Evolutionary conservation across 495 filamentous ascomycete species (phyloP).

Genomic region (Podospora sp.): DNA sequence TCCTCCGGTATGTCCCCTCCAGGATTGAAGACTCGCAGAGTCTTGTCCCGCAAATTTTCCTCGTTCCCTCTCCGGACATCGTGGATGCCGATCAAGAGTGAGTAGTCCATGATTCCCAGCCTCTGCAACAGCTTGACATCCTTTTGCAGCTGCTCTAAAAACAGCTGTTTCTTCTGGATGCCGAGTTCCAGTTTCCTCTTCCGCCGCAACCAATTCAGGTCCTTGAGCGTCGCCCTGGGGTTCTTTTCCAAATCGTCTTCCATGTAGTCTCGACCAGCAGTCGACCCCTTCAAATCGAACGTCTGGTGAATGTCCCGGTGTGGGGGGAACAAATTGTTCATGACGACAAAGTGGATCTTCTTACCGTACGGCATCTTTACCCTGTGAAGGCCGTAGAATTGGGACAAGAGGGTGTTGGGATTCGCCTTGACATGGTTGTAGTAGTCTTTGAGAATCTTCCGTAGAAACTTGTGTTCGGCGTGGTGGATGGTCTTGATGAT

Average conservation of each 20-base stretch:
- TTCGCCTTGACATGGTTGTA: constrained; percentile 91
- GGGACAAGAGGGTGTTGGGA: constrained; percentile 93
- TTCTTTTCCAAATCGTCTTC: constrained; percentile 88
- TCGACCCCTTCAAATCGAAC: constrained; percentile 97
- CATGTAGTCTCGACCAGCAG: constrained; percentile 84
- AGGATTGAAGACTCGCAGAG: constrained; percentile 91
- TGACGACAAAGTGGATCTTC: constrained; percentile 99
- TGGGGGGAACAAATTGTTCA: constrained; percentile 99
- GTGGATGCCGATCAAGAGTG: constrained; percentile 91
- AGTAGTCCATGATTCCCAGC: constrained; percentile 98
- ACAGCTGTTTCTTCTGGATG: constrained; percentile 78
- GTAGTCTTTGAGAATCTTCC: constrained; percentile 90
- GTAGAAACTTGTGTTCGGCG: constrained; percentile 90
- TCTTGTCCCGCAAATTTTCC: constrained; percentile 93
- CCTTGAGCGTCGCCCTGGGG: constrained; percentile 91
- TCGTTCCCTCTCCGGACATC: constrained; percentile 88
- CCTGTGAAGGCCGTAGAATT: constrained; percentile 96
- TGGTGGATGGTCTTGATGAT: constrained; percentile 99
- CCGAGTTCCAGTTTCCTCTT: constrained; percentile 85
- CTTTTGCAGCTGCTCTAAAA: constrained; percentile 82
- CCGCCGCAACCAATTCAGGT: constrained; percentile 93
- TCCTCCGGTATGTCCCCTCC: constrained; percentile 66
- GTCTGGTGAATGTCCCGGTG: constrained; percentile 97
- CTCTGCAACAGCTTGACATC: constrained; percentile 85
- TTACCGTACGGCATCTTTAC: constrained; percentile 98